Base-by-base conservation (phyloP, 306 rosid genomes). In the Lotus japonicus region DNA sequence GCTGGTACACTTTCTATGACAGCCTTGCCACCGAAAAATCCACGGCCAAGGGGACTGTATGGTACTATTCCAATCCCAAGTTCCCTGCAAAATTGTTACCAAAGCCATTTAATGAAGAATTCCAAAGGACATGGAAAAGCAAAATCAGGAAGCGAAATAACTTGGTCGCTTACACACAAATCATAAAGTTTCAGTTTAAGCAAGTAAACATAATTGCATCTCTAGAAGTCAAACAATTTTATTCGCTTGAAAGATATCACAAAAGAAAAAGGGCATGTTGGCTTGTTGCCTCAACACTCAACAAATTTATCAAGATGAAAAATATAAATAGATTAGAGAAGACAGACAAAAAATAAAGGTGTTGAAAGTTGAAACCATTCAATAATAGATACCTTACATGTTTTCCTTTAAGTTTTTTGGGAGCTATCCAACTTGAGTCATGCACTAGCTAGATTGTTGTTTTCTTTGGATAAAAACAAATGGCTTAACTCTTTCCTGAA, bases 31-130 rank as follows among this genome's bases (percentile, higher is more conserved):
- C 85, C 96, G 6, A 92, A 85, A 70, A 89, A 92, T n/a, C 92
- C 98, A 38, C 89, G 90, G 5, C 98, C 95, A 61, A 89, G 92
- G 38, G 98, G 95, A 63, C 95, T 81, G 51, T 87, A 92, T 14
- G 98, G 92, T 45, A 89, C 98, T 61, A 89, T 66, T 53, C 89
- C 96, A 66, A 92, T 87, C 6, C 95, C 91, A 66, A 87, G 89
- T 54, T 89, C 95, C 84, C 96, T 87, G 72, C 5, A 72, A 56
- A 31, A 26, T 63, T 17, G 52, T 4, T 49, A 64, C 72, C 49
- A 43, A 13, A 35, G 43, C 50, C 68, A 55, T 54, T 53, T 62
- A 17, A 28, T 52, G 60, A 61, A 58, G 68, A 71, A 68, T 51
- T 28, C 33, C 1, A 43, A 19, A 11, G 31, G 70, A 61, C 50